Conservation (phyloP, 805 yeast genomes). For the Ogataea paraovalis region DNA sequence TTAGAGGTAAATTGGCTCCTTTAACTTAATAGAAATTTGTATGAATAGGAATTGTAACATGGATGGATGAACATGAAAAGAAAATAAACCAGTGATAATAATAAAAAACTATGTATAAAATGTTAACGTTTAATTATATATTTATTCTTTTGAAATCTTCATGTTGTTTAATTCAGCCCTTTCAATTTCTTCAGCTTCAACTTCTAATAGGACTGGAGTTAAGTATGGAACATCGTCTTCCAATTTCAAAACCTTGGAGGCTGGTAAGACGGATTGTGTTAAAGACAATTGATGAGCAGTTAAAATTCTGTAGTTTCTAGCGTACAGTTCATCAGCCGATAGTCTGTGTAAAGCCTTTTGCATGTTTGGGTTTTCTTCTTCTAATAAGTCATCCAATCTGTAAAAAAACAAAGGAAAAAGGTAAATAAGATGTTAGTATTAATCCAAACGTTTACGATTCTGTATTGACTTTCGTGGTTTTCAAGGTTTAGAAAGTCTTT, state of each 20-base stretch:
- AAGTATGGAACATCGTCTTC: constrained; percentile 82
- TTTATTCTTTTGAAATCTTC: constrained; percentile 12
- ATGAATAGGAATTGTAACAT: neutral
- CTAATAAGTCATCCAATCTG: constrained; percentile 77
- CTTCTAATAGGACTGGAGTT: constrained; percentile 86
- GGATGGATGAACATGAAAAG: neutral
- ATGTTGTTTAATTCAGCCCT: constrained; percentile 85
- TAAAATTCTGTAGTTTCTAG: constrained; percentile 87
- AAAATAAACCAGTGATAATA: neutral
- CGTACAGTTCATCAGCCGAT: constrained; percentile 78
- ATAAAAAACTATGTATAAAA: neutral
- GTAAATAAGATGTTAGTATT: constrained; percentile 11
- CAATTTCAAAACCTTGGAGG: constrained; percentile 68
- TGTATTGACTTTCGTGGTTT: neutral
- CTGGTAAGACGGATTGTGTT: constrained; percentile 81
- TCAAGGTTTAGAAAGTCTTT: neutral
- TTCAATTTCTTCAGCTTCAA: constrained; percentile 88
- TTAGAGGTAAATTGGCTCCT: neutral
- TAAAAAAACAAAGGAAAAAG: constrained; percentile 7
- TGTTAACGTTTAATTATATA: too few species aligned
- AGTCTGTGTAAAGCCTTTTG: constrained; percentile 87
- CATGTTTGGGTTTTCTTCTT: constrained; percentile 82
- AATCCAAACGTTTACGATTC: constrained; percentile 1
- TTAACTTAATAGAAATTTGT: neutral
- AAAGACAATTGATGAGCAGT: constrained; percentile 88